Percentiles rank a stretch among this genome's conserved stretches.
phyloP scores from a whole-genome alignment of 169 alveolate genomes.

The Eimeria zaria region DNA sequence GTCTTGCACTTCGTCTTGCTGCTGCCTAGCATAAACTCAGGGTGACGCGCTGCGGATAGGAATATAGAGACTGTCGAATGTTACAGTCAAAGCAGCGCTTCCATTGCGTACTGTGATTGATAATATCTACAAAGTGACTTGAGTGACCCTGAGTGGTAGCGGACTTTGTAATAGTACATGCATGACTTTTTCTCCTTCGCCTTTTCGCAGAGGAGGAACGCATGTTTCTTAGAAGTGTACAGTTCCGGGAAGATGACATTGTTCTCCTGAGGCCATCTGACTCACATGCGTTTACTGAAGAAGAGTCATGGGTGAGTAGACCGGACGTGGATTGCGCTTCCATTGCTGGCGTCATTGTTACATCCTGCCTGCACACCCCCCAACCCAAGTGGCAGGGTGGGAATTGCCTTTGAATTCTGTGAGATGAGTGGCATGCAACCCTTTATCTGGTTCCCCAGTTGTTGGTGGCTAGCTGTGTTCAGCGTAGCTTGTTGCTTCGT shows the following conservation, averaged over 20 bases:
- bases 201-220: conserved; percentile 81
- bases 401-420: background rate
- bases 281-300: conserved; percentile 62
- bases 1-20: background rate
- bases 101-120: background rate
- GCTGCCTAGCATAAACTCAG: background rate
- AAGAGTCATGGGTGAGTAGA: conserved; percentile 65
- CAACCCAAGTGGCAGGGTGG: background rate
- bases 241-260: conserved; percentile 80
- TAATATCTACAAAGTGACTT: background rate
- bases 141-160: background rate
- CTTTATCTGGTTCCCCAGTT: background rate
- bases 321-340: background rate
- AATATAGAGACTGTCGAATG: background rate
- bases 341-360: background rate
- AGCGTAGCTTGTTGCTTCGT: background rate
- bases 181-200: background rate
- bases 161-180: background rate
- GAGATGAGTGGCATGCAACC: background rate
- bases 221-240: conserved; percentile 79
- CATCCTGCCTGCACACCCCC: background rate
- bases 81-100: background rate
- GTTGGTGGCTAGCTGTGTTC: background rate
- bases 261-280: conserved; percentile 84
- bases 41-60: background rate